phyloP scores from a whole-genome alignment of 1,284 basidiomycete species.

The Marasmius sp. region DNA sequence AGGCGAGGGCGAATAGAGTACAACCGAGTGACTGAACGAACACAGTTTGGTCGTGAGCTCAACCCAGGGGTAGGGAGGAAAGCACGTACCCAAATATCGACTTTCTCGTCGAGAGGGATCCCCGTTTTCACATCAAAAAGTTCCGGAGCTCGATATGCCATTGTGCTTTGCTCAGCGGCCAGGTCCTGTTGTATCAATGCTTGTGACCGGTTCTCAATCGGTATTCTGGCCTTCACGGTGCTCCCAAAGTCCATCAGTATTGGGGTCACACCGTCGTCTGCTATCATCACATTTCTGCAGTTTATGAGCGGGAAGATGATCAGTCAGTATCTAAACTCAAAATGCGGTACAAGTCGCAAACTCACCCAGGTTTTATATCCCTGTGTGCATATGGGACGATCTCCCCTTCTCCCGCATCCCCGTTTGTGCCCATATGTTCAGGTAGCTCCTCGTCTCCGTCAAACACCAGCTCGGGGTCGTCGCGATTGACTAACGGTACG shows the following conservation, averaged over 20 bases:
- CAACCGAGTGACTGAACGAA: slow-evolving; percentile 80
- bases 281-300: slow-evolving; percentile 90
- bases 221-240: slow-evolving; percentile 76
- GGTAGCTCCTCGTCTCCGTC: slow-evolving; percentile 74
- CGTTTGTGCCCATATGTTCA: slow-evolving; percentile 28
- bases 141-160: slow-evolving; percentile 95
- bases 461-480: slow-evolving; percentile 65
- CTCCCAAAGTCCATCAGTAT: slow-evolving; percentile 99
- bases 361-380: slow-evolving; percentile 93
- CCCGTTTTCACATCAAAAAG: slow-evolving; percentile 95
- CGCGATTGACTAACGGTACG: slow-evolving; percentile 51
- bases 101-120: slow-evolving; percentile 84
- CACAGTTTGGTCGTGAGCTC: slow-evolving; percentile 43
- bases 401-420: slow-evolving; percentile 44
- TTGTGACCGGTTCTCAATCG: slow-evolving; percentile 78
- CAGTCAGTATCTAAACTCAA: not conserved
- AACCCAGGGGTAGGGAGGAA: slow-evolving; percentile 75
- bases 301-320: not conserved
- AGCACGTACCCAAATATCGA: slow-evolving; percentile 87
- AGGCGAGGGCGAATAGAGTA: slow-evolving; percentile 88
- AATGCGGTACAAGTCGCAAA: not conserved
- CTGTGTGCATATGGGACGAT: slow-evolving; percentile 93
- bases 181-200: slow-evolving; percentile 91
- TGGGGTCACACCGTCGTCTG: slow-evolving; percentile 82
- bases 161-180: slow-evolving; percentile 92